Conservation (phyloP, 805 yeast genomes). For the Starmerella stigmatis region DNA sequence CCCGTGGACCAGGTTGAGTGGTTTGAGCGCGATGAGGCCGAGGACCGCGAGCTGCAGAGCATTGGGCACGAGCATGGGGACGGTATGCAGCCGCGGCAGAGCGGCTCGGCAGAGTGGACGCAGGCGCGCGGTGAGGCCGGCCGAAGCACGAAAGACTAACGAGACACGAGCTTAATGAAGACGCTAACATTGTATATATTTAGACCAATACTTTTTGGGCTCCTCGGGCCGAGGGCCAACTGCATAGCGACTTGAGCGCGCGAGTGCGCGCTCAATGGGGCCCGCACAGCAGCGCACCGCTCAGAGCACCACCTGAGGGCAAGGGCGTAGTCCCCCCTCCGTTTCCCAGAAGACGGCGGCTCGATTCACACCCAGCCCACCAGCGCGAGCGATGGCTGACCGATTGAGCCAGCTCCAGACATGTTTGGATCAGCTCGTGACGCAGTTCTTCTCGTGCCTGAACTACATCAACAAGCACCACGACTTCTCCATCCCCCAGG, state of each 20-base stretch:
- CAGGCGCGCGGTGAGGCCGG: slow-evolving; percentile 71
- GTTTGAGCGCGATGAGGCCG: slow-evolving; percentile 23
- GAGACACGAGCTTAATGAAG: background rate
- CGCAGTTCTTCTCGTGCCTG: slow-evolving; percentile 32
- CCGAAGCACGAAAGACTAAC: background rate
- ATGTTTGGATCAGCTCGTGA: slow-evolving; percentile 56
- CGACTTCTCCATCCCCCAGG: slow-evolving; percentile 40
- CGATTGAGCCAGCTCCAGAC: slow-evolving; percentile 81
- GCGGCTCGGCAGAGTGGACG: slow-evolving; percentile 73
- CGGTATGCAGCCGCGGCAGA: slow-evolving; percentile 48
- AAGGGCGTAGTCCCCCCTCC: too few relatives aligned
- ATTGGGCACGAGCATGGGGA: slow-evolving; percentile 7
- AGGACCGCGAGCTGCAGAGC: slow-evolving; percentile 26
- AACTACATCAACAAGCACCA: slow-evolving; percentile 55
- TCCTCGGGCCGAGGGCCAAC: too few relatives aligned
- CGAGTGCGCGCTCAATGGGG: too few relatives aligned
- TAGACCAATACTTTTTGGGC: too few relatives aligned
- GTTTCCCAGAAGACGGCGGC: background rate
- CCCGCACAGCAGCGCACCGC: too few relatives aligned
- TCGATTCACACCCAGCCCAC: too few relatives aligned
- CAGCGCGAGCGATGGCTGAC: slow-evolving; percentile 36
- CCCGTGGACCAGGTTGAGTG: slow-evolving; percentile 22
- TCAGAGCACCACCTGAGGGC: too few relatives aligned
- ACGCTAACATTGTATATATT: background rate
- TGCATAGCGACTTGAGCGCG: too few relatives aligned